Evolutionary conservation across 1,139 yeast species (phyloP).

Genomic region (Sugiyamaella xylanicola): DNA sequence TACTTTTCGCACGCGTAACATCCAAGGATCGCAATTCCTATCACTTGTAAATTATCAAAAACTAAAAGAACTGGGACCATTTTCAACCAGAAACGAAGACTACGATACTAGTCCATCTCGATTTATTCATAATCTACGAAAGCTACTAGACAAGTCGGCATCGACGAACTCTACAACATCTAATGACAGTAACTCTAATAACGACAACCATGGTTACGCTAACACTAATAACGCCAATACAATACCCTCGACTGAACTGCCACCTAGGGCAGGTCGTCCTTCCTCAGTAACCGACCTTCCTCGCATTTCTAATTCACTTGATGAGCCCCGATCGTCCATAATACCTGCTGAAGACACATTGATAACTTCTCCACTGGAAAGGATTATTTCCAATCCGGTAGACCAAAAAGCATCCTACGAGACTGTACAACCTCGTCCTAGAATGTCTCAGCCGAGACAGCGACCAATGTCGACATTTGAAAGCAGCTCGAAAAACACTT

Average conservation of each 20-base stretch:
- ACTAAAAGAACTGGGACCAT: constrained; percentile 45
- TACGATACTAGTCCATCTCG: constrained; percentile 55
- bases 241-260: not conserved
- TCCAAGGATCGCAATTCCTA: constrained; percentile 66
- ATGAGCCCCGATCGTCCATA: not conserved
- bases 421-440: constrained; percentile 17
- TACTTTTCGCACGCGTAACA: constrained; percentile 59
- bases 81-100: constrained; percentile 45
- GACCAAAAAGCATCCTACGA: constrained; percentile 10
- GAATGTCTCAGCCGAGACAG: constrained; percentile 13
- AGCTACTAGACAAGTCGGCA: constrained; percentile 47
- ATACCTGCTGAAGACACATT: not conserved
- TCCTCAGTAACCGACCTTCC: not conserved
- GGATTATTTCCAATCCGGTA: constrained; percentile 15
- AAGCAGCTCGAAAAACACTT: constrained; percentile 19
- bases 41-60: constrained; percentile 69
- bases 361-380: constrained; percentile 13
- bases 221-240: not conserved
- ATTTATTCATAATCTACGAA: constrained; percentile 57
- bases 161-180: constrained; percentile 24
- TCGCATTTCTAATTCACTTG: constrained; percentile 5
- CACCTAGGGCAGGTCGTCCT: constrained; percentile 1
- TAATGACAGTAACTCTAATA: constrained; percentile 2
- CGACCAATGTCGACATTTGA: constrained; percentile 28
- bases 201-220: not conserved